These are phyloP conservation scores for Termitomyces bulborhizus DNA, from an alignment of 768 basidiomycete species.

Conservation along the genomic window DNA sequence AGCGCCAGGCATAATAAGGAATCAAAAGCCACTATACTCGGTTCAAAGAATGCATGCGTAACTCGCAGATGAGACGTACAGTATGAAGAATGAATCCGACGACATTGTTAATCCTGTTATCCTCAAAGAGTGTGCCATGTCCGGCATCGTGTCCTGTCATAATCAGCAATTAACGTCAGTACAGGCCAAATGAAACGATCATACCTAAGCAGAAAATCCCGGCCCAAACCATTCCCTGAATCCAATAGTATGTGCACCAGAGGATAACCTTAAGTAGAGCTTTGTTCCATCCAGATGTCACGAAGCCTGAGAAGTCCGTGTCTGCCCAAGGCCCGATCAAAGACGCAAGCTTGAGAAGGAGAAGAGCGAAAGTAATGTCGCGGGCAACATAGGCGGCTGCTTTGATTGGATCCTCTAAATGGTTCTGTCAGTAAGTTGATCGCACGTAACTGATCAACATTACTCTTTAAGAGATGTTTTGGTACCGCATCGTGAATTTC, in stretches of 20 bases:
- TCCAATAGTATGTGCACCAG: slow-evolving; percentile 45
- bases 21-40: slow-evolving; percentile 39
- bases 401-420: slow-evolving; percentile 28
- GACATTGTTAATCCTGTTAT: slow-evolving; percentile 29
- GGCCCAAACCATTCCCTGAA: slow-evolving; percentile 44
- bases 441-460: neutral
- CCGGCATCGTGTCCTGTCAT: slow-evolving; percentile 38
- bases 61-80: slow-evolving; percentile 19
- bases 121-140: slow-evolving; percentile 34
- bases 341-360: slow-evolving; percentile 38
- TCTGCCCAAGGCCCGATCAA: slow-evolving; percentile 35
- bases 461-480: slow-evolving; percentile 42
- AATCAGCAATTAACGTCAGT: neutral
- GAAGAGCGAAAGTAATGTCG: slow-evolving; percentile 34
- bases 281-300: slow-evolving; percentile 25
- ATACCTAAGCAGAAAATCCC: slow-evolving; percentile 50
- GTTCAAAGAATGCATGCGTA: slow-evolving; percentile 10
- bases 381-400: slow-evolving; percentile 38
- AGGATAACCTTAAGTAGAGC: slow-evolving; percentile 24
- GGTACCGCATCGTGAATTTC: slow-evolving; percentile 52
- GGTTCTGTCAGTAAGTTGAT: neutral
- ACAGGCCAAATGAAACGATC: neutral
- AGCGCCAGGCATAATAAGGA: slow-evolving; percentile 61
- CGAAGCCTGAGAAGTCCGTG: slow-evolving; percentile 31
- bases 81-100: slow-evolving; percentile 46